Conservation (phyloP, 257 asterid genomes). For the Nicotiana sylvestris region DNA sequence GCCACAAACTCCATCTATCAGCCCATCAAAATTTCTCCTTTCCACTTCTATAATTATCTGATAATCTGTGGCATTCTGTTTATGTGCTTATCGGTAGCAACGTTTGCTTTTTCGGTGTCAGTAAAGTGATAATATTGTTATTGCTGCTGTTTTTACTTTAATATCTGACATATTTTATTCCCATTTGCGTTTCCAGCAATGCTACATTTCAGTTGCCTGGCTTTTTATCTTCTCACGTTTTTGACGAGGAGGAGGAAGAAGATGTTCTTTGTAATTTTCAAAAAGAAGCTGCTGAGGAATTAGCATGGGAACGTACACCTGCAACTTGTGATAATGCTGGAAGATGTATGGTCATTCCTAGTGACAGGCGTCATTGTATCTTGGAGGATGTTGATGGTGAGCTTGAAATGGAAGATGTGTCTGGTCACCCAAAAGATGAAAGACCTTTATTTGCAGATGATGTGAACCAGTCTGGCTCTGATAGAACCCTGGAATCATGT, state of each 20-base stretch:
- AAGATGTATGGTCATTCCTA: slow-evolving; percentile 52
- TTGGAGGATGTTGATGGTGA: slow-evolving; percentile 97
- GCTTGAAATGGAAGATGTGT: slow-evolving; percentile 99
- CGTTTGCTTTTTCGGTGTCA: neutral
- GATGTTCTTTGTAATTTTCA: slow-evolving; percentile 35
- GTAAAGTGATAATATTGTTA: neutral
- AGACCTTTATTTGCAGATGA: slow-evolving; percentile 28
- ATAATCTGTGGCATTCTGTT: neutral
- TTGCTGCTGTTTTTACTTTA: neutral
- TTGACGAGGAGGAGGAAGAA: slow-evolving; percentile 59
- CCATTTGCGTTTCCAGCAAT: slow-evolving; percentile 30
- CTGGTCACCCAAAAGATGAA: slow-evolving; percentile 71
- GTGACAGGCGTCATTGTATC: slow-evolving; percentile 73
- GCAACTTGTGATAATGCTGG: slow-evolving; percentile 45
- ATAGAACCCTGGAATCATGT: slow-evolving; percentile 31
- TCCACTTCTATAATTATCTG: neutral
- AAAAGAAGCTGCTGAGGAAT: slow-evolving; percentile 39
- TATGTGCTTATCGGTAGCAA: neutral
- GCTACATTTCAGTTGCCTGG: slow-evolving; percentile 46
- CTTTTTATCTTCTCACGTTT: slow-evolving; percentile 29
- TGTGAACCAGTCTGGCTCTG: slow-evolving; percentile 25
- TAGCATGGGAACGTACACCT: slow-evolving; percentile 45
- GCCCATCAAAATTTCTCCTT: neutral
- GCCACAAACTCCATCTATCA: neutral
- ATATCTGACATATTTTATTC: neutral